Conservation (phyloP, 1,284 basidiomycete genomes). For the Sparassis latifolia region DNA sequence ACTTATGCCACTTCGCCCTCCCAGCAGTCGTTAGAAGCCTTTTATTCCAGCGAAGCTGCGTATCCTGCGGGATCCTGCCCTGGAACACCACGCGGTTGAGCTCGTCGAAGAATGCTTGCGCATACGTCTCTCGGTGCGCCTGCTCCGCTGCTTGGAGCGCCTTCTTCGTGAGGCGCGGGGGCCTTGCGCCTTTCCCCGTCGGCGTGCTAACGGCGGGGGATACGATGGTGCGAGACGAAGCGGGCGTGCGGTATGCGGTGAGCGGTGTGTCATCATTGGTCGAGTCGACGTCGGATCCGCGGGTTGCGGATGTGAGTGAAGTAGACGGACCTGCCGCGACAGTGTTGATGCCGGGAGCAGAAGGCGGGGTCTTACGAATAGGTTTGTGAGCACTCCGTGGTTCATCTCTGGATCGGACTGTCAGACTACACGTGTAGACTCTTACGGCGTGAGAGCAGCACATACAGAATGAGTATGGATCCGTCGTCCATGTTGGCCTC, state of each 20-base stretch:
- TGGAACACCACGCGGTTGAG: constrained; percentile 76
- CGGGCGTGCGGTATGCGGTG: background rate
- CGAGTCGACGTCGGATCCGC: constrained; percentile 9
- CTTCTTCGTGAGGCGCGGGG: constrained; percentile 37
- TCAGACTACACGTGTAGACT: background rate
- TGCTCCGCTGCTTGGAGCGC: constrained; percentile 37
- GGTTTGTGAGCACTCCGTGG: constrained; percentile 42
- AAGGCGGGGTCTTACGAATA: constrained; percentile 14
- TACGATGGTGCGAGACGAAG: background rate
- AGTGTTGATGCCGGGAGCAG: background rate
- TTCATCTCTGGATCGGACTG: constrained; percentile 32
- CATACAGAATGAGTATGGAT: constrained; percentile 43
- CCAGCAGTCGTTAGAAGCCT: constrained; percentile 73
- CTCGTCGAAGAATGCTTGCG: constrained; percentile 70
- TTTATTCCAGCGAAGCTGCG: constrained; percentile 69
- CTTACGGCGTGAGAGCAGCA: background rate
- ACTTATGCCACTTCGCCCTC: constrained; percentile 66
- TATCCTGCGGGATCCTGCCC: constrained; percentile 59
- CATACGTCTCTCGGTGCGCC: constrained; percentile 44
- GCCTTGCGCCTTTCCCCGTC: constrained; percentile 5
- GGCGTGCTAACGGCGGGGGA: background rate
- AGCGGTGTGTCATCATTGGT: constrained; percentile 6
- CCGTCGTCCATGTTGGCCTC: constrained; percentile 26
- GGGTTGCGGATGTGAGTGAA: background rate
- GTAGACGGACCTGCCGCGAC: background rate